Percentiles rank a stretch among this genome's conserved stretches.
phyloP scores from a whole-genome alignment of 2,329 filamentous ascomycete genomes.

The Aspergillus phoenicis region DNA sequence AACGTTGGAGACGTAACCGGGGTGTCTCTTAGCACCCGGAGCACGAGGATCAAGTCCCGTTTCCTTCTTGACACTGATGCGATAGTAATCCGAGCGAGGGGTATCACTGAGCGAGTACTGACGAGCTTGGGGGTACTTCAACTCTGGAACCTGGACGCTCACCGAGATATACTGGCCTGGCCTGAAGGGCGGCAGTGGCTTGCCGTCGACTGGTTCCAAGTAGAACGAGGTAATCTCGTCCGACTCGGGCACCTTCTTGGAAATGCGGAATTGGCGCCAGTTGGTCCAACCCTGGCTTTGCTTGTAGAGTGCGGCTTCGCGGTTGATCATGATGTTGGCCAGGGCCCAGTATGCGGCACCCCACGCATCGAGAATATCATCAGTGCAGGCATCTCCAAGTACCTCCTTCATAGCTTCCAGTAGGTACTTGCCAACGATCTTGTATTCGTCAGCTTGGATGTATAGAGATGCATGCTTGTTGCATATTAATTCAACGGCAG shows the following conservation, averaged over 20 bases:
- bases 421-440: conserved; percentile 69
- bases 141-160: conserved; percentile 58
- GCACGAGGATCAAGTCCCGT: conserved; percentile 53
- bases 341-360: conserved; percentile 71
- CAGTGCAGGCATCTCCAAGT: conserved; percentile 67
- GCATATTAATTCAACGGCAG: conserved; percentile 68
- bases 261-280: conserved; percentile 69
- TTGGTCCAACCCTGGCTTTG: conserved; percentile 63
- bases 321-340: conserved; percentile 71
- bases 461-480: conserved; percentile 74
- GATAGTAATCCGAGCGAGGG: conserved; percentile 63
- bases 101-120: conserved; percentile 74
- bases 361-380: conserved; percentile 68
- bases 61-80: conserved; percentile 72
- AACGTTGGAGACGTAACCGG: conserved; percentile 70
- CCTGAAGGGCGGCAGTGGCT: conserved; percentile 63
- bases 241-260: conserved; percentile 65
- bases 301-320: conserved; percentile 65
- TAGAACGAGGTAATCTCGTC: conserved; percentile 72
- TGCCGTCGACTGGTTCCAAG: conserved; percentile 63
- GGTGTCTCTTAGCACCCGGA: conserved; percentile 52
- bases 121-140: conserved; percentile 67
- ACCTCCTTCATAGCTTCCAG: conserved; percentile 68
- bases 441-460: conserved; percentile 69
- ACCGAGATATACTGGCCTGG: conserved; percentile 75